Conservation (phyloP, 164 flowering plant species). For the Magnolia sinica region DNA sequence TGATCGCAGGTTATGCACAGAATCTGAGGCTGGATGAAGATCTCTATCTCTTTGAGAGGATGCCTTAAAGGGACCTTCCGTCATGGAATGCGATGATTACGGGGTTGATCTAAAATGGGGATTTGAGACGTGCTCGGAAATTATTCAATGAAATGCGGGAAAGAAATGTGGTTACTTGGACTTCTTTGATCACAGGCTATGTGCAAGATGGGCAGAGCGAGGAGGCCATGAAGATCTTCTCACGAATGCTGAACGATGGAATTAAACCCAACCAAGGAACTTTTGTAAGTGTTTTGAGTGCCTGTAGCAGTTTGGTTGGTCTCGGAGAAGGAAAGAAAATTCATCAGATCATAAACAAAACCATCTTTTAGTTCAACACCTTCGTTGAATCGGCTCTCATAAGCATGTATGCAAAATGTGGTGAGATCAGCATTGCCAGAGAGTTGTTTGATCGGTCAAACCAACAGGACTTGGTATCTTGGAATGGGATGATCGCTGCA, state of each 20-base stretch:
- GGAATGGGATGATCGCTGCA: constrained; percentile 17
- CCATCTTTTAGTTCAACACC: constrained; percentile 1
- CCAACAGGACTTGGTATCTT: constrained; percentile 15
- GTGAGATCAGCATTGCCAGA: constrained; percentile 12
- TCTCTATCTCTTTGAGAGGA: no score
- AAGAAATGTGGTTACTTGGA: constrained; percentile 20
- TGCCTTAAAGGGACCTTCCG: no score
- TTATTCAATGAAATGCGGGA: background rate
- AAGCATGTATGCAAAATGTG: constrained; percentile 21
- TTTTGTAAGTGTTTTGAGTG: constrained; percentile 15
- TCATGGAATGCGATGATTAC: no score
- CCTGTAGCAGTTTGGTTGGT: constrained; percentile 19
- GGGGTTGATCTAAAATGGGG: no score
- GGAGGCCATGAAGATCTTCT: constrained; percentile 12
- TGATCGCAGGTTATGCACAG: no score
- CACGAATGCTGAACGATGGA: constrained; percentile 4
- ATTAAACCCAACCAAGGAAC: constrained; percentile 18
- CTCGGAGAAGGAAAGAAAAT: constrained; percentile 17
- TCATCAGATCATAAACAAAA: constrained; percentile 18
- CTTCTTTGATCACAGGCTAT: constrained; percentile 9
- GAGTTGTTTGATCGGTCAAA: constrained; percentile 14
- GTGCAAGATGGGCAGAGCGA: constrained; percentile 11
- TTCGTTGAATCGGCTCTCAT: constrained; percentile 15
- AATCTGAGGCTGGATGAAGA: no score
- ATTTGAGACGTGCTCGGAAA: no score